Percentiles rank a stretch among this genome's conserved stretches.
These are phyloP conservation scores for Colletotrichum eleusines DNA, from an alignment of 2,329 filamentous ascomycete species.

Conservation along the genomic window DNA sequence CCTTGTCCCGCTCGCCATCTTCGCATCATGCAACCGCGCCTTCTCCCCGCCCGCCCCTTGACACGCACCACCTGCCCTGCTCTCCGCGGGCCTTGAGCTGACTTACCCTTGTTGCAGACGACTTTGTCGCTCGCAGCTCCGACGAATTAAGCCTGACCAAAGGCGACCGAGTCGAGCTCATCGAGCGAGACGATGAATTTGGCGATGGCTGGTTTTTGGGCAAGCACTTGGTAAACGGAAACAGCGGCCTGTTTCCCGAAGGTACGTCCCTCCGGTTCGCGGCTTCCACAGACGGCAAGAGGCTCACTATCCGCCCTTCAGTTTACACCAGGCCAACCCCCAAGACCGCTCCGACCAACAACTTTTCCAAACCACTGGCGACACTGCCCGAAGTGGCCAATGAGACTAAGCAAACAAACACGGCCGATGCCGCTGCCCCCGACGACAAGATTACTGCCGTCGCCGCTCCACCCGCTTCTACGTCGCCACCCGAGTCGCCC, in stretches of 20 bases:
- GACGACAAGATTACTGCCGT: slow-evolving; percentile 9
- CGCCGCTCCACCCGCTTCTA: slow-evolving; percentile 41
- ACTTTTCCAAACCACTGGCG: slow-evolving; percentile 49
- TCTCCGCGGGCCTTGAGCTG: slow-evolving; percentile 12
- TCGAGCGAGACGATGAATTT: slow-evolving; percentile 90
- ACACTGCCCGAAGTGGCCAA: slow-evolving; percentile 49
- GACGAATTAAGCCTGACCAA: slow-evolving; percentile 92
- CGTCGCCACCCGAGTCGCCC: slow-evolving; percentile 49
- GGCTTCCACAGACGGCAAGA: slow-evolving; percentile 27
- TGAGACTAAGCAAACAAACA: slow-evolving; percentile 43
- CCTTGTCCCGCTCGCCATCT: slow-evolving; percentile 19
- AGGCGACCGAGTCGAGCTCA: slow-evolving; percentile 84
- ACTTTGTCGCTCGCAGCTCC: slow-evolving; percentile 90
- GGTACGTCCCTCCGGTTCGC: slow-evolving; percentile 63
- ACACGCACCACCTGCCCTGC: slow-evolving; percentile 9
- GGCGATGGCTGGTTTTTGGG: slow-evolving; percentile 89
- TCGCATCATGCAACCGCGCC: slow-evolving; percentile 30
- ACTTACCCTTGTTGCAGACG: slow-evolving; percentile 68
- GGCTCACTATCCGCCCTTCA: slow-evolving; percentile 47
- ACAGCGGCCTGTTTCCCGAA: slow-evolving; percentile 85
- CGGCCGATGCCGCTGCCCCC: slow-evolving; percentile 13
- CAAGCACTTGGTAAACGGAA: slow-evolving; percentile 78
- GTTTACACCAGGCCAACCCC: slow-evolving; percentile 73
- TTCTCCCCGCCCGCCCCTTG: slow-evolving; percentile 28
- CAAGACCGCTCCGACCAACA: slow-evolving; percentile 52